Base-by-base conservation (phyloP, 2,329 filamentous ascomycete genomes). In the Fusarium phyllophilum region DNA sequence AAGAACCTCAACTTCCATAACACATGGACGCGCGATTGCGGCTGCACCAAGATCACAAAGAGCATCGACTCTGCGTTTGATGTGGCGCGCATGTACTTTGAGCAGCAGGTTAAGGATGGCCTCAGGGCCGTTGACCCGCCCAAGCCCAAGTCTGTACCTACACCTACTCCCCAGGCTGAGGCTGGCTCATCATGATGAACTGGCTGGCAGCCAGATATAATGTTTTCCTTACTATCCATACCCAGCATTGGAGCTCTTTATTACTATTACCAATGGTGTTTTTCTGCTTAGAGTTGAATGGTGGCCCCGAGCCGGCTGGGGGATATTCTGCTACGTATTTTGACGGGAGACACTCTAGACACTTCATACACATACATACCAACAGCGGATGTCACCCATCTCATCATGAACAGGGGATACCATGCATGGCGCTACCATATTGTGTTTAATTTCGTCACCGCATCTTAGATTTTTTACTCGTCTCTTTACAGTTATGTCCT, bases 1-100 rank as follows among this genome's bases (percentile, higher is more conserved):
- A 78, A 78, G 76, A 78, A 78, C 71, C 75, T 78, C 71, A 78
- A 78, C 69, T 78, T 78, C 69, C 76, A 78, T 67, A 78, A 78
- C 68, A 78, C 76, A 11, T 78, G 76, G 76, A 78, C 76, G 26
- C 68, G 76, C 24, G 76, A 78, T 45, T 78, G 76, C 57, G 67
- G 49, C 22, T 78, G 76, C 60, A 78, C 76, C 5, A 73, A 70
- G n/a, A 75, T 78, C 29, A 75, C 76, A 4, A 68, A 67, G 61
- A 76, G 62, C 66, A 78, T 78, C 34, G 44, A 66, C 29, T 66
- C 77, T 11, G 76, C 76, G 20, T 66, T 77, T 15, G 73, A 76
- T 14, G 76, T 78, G 29, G 75, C 76, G 22, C 72, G 72, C 38
- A 66, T 75, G 68, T 75, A 54, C 57, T 75, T 75, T 39, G 72